Percentiles rank a stretch among this genome's conserved stretches.
Conservation (phyloP, 306 rosid species). For the Quercus variabilis region DNA sequence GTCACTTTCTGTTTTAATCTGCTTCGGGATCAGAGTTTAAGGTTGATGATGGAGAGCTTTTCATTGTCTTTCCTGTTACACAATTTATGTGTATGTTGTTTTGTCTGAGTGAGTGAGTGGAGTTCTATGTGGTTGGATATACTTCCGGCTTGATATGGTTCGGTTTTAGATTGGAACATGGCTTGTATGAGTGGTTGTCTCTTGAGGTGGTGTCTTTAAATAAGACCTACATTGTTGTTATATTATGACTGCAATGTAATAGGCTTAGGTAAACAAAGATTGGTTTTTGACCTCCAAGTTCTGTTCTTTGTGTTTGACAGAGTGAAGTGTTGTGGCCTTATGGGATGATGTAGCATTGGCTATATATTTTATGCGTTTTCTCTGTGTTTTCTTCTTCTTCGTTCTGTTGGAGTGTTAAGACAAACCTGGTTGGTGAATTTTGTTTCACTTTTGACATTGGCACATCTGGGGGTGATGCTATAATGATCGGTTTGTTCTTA, state of each 20-base stretch:
- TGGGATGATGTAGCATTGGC: conserved; percentile 16
- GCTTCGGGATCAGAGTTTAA: conserved; percentile 26
- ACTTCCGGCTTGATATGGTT: conserved; percentile 13
- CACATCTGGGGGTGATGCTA: conserved; percentile 2
- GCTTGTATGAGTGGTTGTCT: conserved; percentile 3
- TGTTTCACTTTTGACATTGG: conserved; percentile 7
- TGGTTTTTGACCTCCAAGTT: conserved; percentile 15
- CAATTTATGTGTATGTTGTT: conserved; percentile 64
- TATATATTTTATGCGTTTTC: conserved; percentile 12
- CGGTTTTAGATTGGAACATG: conserved; percentile 28
- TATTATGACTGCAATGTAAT: conserved; percentile 3
- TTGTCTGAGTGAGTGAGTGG: conserved; percentile 54
- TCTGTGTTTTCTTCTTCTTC: background rate
- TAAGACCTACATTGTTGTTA: conserved; percentile 20
- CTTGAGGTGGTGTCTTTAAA: background rate
- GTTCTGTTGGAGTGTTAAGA: conserved; percentile 2
- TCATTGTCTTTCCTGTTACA: conserved; percentile 2
- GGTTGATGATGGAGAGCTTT: conserved; percentile 17
- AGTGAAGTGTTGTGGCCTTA: conserved; percentile 25
- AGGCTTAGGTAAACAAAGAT: conserved; percentile 13
- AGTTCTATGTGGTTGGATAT: conserved; percentile 9
- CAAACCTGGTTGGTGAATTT: conserved; percentile 3
- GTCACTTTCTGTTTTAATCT: conserved; percentile 40
- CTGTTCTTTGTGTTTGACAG: conserved; percentile 48
- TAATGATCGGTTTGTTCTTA: conserved; percentile 5